A percentile compares a stretch with the other conserved stretches of the same genome.
Conservation (phyloP, 1,284 basidiomycete genomes). For the Cutaneotrichosporon curvatum region DNA sequence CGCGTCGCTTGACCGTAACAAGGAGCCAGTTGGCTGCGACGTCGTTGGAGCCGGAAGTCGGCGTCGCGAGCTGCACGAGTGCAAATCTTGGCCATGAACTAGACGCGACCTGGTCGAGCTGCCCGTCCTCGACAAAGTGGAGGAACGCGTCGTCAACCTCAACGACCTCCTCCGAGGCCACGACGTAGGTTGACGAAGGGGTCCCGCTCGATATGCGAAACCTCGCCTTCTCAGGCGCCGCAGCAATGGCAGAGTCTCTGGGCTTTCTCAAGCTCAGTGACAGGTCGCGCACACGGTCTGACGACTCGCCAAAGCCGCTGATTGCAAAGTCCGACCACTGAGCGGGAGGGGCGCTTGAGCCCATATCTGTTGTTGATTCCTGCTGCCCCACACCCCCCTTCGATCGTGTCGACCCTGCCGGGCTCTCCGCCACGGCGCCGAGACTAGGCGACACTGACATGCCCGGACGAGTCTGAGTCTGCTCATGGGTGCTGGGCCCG, state of each 20-base stretch:
- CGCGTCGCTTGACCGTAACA: conserved; percentile 25
- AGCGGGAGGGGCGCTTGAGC: neutral
- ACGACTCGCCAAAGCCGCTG: conserved; percentile 21
- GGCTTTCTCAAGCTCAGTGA: conserved; percentile 11
- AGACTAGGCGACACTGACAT: neutral
- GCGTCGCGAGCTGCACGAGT: conserved; percentile 23
- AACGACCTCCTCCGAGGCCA: conserved; percentile 21
- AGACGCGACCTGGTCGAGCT: conserved; percentile 20
- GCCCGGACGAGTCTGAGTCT: no score
- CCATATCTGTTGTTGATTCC: conserved; percentile 6
- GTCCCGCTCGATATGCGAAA: neutral
- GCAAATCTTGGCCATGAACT: conserved; percentile 31
- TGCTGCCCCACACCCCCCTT: conserved; percentile 2
- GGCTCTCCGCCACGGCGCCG: neutral
- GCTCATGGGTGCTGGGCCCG: neutral
- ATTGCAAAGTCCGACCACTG: conserved; percentile 22
- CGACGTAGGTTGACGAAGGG: conserved; percentile 4
- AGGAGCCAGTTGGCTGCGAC: conserved; percentile 28
- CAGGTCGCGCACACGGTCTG: conserved; percentile 5
- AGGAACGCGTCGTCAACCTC: conserved; percentile 37
- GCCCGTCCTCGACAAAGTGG: conserved; percentile 34
- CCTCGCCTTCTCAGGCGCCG: no score
- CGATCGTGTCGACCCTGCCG: neutral
- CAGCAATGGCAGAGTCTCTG: neutral
- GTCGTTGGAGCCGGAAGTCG: conserved; percentile 1